phyloP scores from a whole-genome alignment of 2,329 filamentous ascomycete species.

The Ophiostoma angusticollis region DNA sequence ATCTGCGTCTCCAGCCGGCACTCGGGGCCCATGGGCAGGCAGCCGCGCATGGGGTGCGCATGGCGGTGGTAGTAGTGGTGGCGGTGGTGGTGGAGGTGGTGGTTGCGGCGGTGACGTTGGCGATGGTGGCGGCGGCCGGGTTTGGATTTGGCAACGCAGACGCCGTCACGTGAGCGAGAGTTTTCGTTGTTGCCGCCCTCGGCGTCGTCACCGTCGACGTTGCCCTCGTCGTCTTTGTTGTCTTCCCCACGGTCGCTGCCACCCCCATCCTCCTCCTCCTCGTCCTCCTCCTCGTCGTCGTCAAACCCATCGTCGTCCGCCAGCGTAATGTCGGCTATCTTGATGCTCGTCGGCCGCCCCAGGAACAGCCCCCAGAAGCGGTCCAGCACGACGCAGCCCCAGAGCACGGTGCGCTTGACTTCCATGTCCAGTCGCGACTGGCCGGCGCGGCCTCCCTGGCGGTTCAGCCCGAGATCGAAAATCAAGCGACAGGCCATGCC shows the following conservation, averaged over 20 bases:
- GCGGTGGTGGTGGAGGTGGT: no score
- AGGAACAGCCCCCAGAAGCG: conserved; percentile 13
- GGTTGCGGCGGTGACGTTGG: conserved; percentile 7
- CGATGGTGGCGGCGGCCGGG: no score
- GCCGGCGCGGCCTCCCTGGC: conserved; percentile 7
- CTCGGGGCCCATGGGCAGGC: conserved; percentile 6
- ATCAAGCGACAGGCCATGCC: conserved; percentile 12
- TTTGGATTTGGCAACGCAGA: no score
- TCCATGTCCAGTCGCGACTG: conserved; percentile 9
- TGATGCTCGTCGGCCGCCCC: conserved; percentile 13
- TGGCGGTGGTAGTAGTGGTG: conserved; percentile 6
- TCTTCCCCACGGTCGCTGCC: background rate
- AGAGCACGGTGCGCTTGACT: conserved; percentile 12
- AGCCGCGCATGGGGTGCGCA: conserved; percentile 2
- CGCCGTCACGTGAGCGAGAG: no score
- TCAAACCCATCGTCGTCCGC: background rate
- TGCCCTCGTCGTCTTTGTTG: background rate
- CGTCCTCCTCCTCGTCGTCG: background rate
- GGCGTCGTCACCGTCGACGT: no score
- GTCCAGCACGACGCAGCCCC: conserved; percentile 11
- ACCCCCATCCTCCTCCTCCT: background rate
- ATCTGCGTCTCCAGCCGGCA: conserved; percentile 11
- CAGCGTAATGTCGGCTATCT: conserved; percentile 13
- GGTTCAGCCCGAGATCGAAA: conserved; percentile 13
- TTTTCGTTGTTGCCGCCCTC: no score